Evolutionary conservation across 176 grass and related monocot genomes (phyloP).

Genomic region (Canna indica): DNA sequence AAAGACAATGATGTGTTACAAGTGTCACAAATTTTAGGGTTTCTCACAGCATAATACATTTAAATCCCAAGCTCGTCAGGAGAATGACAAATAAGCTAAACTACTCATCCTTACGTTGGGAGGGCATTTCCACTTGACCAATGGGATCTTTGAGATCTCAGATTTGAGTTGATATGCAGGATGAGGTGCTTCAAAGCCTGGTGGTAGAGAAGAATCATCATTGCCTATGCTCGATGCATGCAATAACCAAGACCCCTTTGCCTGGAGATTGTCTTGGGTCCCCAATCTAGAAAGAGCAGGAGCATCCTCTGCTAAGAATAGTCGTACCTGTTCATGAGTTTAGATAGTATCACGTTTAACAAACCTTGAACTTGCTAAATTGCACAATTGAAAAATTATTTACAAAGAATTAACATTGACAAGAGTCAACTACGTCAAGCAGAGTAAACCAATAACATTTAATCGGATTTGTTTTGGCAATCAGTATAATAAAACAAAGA

Average conservation of each 20-base stretch:
- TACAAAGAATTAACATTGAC: background rate
- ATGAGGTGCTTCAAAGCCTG: constrained; percentile 76
- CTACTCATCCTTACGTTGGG: constrained; percentile 31
- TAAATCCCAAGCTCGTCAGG: background rate
- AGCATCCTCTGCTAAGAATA: constrained; percentile 88
- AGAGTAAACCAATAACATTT: background rate
- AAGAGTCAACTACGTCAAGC: background rate
- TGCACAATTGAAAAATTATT: background rate
- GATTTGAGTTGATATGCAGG: constrained; percentile 38
- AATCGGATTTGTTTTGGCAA: background rate
- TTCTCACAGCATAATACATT: background rate
- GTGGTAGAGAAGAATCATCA: constrained; percentile 78
- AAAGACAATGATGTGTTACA: background rate
- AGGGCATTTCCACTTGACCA: constrained; percentile 66
- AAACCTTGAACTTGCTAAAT: background rate
- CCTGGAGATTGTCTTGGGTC: constrained; percentile 83
- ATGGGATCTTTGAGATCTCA: constrained; percentile 59
- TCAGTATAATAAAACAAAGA: no score
- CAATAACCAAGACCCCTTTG: constrained; percentile 78
- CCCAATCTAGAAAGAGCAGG: constrained; percentile 64
- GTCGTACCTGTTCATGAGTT: constrained; percentile 54
- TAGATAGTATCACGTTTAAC: no score
- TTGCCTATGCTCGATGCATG: constrained; percentile 47
- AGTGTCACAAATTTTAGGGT: background rate
- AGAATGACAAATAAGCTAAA: background rate